phyloP scores from a whole-genome alignment of 352 stramenopile species.

The Globisporangium radiosum region DNA sequence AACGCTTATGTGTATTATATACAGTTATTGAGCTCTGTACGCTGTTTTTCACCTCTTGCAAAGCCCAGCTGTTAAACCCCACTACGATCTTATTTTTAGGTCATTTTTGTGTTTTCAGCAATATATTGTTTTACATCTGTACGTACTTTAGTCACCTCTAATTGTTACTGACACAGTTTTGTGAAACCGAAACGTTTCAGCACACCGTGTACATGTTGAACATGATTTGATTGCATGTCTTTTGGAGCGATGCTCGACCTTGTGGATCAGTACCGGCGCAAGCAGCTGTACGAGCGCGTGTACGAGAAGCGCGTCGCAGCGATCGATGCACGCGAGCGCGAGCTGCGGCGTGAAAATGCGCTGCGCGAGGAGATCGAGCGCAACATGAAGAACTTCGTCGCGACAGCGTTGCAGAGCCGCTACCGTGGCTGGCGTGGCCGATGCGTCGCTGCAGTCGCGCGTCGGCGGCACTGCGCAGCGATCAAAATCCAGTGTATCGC shows the following conservation, averaged over 20 bases:
- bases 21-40: too few relatives aligned
- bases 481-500: constrained; percentile 53
- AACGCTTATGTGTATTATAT: too few relatives aligned
- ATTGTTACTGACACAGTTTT: too few relatives aligned
- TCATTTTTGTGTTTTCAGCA: too few relatives aligned
- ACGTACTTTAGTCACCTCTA: too few relatives aligned
- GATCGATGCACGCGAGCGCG: constrained; percentile 31
- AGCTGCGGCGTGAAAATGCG: constrained; percentile 49
- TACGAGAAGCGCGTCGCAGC: constrained; percentile 49
- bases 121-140: too few relatives aligned
- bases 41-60: too few relatives aligned
- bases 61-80: too few relatives aligned
- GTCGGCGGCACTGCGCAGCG: constrained; percentile 35
- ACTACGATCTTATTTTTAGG: too few relatives aligned
- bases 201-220: too few relatives aligned
- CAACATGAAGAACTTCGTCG: constrained; percentile 75
- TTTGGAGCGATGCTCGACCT: constrained; percentile 29
- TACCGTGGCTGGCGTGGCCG: constrained; percentile 62
- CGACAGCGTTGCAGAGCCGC: constrained; percentile 54
- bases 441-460: constrained; percentile 20
- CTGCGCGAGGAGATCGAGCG: constrained; percentile 62
- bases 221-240: too few relatives aligned
- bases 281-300: constrained; percentile 44
- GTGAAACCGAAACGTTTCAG: too few relatives aligned
- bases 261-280: constrained; percentile 36